Conservation (phyloP, 352 stramenopile genomes). For the Peronospora farinosa region DNA sequence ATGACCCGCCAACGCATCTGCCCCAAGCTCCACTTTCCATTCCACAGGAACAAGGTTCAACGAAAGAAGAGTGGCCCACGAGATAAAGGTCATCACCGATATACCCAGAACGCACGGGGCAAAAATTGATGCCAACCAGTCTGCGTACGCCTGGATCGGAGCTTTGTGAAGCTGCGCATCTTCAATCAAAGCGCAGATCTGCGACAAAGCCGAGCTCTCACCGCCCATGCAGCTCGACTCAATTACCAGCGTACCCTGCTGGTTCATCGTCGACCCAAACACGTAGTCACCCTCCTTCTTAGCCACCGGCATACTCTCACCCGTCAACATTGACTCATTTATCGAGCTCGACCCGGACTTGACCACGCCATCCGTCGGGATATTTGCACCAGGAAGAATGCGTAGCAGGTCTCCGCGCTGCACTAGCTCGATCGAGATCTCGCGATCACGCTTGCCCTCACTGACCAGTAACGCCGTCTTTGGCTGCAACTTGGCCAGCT, state of each 20-base stretch:
- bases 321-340: constrained; percentile 81
- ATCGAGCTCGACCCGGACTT: constrained; percentile 55
- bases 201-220: constrained; percentile 59
- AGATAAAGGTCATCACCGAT: constrained; percentile 16
- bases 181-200: constrained; percentile 82
- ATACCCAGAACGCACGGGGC: constrained; percentile 20
- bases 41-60: constrained; percentile 9
- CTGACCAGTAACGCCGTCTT: constrained; percentile 69
- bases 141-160: constrained; percentile 83
- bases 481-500: constrained; percentile 69
- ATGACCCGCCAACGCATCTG: constrained; percentile 39
- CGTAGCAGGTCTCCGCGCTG: constrained; percentile 73
- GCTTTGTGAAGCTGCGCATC: constrained; percentile 84
- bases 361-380: constrained; percentile 80
- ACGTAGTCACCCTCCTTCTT: constrained; percentile 76
- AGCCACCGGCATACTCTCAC: constrained; percentile 82
- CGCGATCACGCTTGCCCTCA: constrained; percentile 42
- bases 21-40: constrained; percentile 19
- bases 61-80: constrained; percentile 16
- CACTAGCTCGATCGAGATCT: constrained; percentile 80
- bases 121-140: constrained; percentile 34
- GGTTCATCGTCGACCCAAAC: constrained; percentile 81
- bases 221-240: constrained; percentile 75
- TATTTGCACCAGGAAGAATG: constrained; percentile 62
- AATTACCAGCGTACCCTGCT: constrained; percentile 80